Evolutionary conservation across 768 basidiomycete genomes (phyloP), one percentile per base, ranked within the genome.

Genomic region (Mycena amicta): DNA sequence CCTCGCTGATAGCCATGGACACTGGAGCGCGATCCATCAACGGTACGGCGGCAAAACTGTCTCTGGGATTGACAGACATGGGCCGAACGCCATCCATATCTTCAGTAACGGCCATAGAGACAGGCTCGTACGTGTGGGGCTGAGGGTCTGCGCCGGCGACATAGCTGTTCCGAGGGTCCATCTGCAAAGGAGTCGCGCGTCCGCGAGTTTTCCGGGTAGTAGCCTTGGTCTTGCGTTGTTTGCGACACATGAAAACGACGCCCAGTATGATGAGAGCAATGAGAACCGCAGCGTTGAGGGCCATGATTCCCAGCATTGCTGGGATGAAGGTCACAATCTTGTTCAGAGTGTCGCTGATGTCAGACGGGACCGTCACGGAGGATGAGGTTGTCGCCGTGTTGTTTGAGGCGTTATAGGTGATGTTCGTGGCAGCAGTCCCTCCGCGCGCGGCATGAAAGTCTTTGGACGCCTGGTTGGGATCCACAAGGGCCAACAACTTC

Each of bases 401-500:
- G 50, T 80, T 73, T 13, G 84, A 75, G 22, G 82, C 78, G 53
- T 79, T 80, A 70, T 86, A 90, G 5, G 88, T 89, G 69, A 91
- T 89, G 70, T 88, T 89, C 12, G 76, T 80, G 49, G 77, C 76
- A 12, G 89, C 76, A 18, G 74, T 75, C 55, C 88, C 87, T 41
- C 92, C 92, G 27, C 92, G 88, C 46, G 71, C 68, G 25, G 76
- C 64, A 66, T 87, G 85, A 73, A 93, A 94, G 54, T 90, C 88
- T 46, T 74, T 66, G 16, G 90, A 91, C 22, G 89, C 92, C 52
- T 83, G 68, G 65, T 85, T 75, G 20, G 92, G 86, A 67, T 92
- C 79, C 59, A 89, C 71, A 52, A 92, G 78, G 15, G 89, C 75
- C 60, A 92, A 78, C 37, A 94, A 73, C 71, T 87, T 87, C 74